These are phyloP conservation scores for Datisca glomerata DNA, from an alignment of 306 rosid species.

Conservation along the genomic window DNA sequence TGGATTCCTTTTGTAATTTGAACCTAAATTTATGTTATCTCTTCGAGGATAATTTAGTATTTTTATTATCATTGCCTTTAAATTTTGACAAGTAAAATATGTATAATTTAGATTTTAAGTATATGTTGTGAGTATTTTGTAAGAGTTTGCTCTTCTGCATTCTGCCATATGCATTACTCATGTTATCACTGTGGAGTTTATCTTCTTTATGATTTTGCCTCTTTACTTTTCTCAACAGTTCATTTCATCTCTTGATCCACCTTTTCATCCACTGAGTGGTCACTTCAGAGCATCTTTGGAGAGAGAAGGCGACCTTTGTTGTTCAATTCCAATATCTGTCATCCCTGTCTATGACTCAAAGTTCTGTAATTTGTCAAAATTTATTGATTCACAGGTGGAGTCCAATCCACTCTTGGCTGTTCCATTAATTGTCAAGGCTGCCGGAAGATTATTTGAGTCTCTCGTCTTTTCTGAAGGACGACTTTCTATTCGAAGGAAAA, in stretches of 20 bases:
- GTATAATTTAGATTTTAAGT: too few species aligned
- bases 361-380: constrained; percentile 47
- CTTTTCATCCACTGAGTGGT: constrained; percentile 71
- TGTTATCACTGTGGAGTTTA: background rate
- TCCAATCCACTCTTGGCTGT: constrained; percentile 46
- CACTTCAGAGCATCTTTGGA: constrained; percentile 62
- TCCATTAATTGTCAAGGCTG: constrained; percentile 40
- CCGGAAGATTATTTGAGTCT: constrained; percentile 34
- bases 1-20: too few species aligned
- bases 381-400: constrained; percentile 65
- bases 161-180: too few species aligned
- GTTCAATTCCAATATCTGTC: constrained; percentile 55
- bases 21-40: too few species aligned
- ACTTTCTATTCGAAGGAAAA: constrained; percentile 54
- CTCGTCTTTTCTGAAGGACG: constrained; percentile 33
- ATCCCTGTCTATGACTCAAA: constrained; percentile 46
- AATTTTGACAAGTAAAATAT: too few species aligned
- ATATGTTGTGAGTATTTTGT: too few species aligned
- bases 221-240: constrained; percentile 18
- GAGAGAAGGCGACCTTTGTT: constrained; percentile 55
- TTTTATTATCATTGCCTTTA: too few species aligned
- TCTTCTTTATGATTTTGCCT: constrained; percentile 13
- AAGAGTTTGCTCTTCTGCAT: too few species aligned
- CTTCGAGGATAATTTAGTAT: too few species aligned
- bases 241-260: constrained; percentile 6